These are phyloP conservation scores for Aleurites moluccanus DNA, from an alignment of 441 rosid species.

Conservation along the genomic window DNA sequence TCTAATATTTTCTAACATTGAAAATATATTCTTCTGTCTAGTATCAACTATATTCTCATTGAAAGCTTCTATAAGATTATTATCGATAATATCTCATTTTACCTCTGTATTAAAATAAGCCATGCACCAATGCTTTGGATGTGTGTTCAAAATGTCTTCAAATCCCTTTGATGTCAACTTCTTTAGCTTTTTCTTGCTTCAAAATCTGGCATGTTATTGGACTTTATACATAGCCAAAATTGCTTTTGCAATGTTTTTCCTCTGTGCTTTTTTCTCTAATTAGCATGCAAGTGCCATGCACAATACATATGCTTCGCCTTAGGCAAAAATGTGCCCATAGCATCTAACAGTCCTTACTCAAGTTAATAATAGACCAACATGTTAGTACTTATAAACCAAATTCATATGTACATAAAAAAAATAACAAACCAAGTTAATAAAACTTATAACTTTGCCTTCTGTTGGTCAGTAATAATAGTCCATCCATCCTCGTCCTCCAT, in stretches of 20 bases:
- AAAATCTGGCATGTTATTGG: not conserved
- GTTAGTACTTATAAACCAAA: too few relatives aligned
- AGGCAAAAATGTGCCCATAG: not conserved
- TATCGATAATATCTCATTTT: not conserved
- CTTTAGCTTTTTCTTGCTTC: not conserved
- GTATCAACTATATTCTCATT: not conserved
- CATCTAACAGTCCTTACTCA: not conserved
- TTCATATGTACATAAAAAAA: too few relatives aligned
- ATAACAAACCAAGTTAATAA: too few relatives aligned
- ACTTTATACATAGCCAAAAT: not conserved
- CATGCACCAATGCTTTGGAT: not conserved
- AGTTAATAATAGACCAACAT: too few relatives aligned
- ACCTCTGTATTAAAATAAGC: not conserved
- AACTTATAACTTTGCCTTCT: not conserved
- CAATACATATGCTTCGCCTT: not conserved
- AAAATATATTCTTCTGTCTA: not conserved
- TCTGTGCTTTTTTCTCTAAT: not conserved
- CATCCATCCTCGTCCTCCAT: not conserved
- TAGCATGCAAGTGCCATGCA: not conserved
- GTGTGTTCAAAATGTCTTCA: not conserved
- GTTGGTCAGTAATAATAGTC: not conserved
- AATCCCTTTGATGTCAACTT: not conserved
- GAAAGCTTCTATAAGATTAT: not conserved
- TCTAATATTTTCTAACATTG: not conserved
- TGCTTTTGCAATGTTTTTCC: not conserved